Base-by-base conservation (phyloP, 2,329 filamentous ascomycete genomes). In the Monosporascus cannonballus region DNA sequence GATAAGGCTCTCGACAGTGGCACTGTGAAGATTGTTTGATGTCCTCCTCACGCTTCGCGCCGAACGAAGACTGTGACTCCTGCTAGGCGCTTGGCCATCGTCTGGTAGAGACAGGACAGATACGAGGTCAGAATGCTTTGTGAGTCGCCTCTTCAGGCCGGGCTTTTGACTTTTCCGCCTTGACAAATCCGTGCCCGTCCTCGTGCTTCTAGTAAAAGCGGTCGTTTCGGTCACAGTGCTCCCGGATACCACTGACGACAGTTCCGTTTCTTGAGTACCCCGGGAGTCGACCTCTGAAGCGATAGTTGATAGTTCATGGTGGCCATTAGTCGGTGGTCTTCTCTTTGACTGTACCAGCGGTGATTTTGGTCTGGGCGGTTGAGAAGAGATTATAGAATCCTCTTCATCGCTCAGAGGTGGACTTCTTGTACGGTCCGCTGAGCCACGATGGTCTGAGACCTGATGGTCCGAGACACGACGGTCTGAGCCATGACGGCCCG, bases 41-140 rank as follows among this genome's bases (percentile, higher is more conserved):
- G 84, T 84, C 27, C 86, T 87, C 52, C 90, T 84, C 52, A 94
- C 81, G 68, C 90, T 96, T 45, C 88, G 83, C 27, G 87, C 83
- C 24, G 90, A 92, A 53, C 85, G 81, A 55, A 90, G 83, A 65
- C 86, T 91, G 64, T 78, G 84, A 54, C 79, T 81, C 53, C 85
- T 79, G 48, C 79, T 78, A 49, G 82, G 78, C 36, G 81, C 73
- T 25, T 73, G 71, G 37, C 71, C 71, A 52, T 83, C 73, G 54
- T 85, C 77, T 0, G 86, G 84, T 54, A 90, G 73, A 0, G 92
- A 97, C 8, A 99, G 76, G 3, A 96, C 90, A 0, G 94, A 97
- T 39, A 99, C 90, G 24, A 99, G 77, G 69, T 99, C 94, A 17
- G 91, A 91, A 70, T 97, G 92, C 54, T 89, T 96, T 4, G 92